Base-by-base conservation (phyloP, 305 asterid species). In the Fraxinus velutina region DNA sequence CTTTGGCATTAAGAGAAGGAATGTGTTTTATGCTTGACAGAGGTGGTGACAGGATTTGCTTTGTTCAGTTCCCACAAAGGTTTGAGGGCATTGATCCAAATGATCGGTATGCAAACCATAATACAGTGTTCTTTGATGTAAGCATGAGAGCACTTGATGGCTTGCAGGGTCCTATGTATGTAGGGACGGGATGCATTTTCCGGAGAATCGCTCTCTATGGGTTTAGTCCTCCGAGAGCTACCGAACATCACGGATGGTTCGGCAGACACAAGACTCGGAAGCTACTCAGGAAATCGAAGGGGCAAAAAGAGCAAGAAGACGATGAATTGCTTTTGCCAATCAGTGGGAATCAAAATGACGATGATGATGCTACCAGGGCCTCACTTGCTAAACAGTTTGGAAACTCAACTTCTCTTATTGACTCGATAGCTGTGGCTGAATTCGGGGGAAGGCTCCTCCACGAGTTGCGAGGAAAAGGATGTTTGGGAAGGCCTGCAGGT, bases 21-120 rank as follows among this genome's bases (percentile, higher is more conserved):
- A 95, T 93, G 99, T 95, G 99, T 81, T 95, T 95, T 79, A 95
- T 95, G 99, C 92, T 95, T 7, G 99, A 93, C 78, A 62, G 96
- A 30, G 99, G 98, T 5, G 99, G 99, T 6, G 99, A 95, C 86
- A 88, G 87, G 81, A 93, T 95, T 29, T 94, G 98, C 84, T 95
- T 83, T 50, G 98, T 95, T 15, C 98, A 95, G 77, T 93, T 95
- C 73, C 99, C 97, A 0, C 98, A 93, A 74, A 84, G 99, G 27
- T 95, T 95, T 62, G 98, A 95, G 52, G 99, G 99, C 15, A 90
- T 95, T 76, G 99, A 95, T 82, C 93, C 97, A 2, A 93, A 91
- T 15, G 98, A 93, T 60, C 89, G 99, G 4, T 95, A 95, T 39
- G 98, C 97, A 6, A 95, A 95, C 62, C 99, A 95, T 86, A 95